Percentiles rank a stretch among this genome's conserved stretches.
Conservation (phyloP, 139 green algal species). For the Pleodorina starrii region DNA sequence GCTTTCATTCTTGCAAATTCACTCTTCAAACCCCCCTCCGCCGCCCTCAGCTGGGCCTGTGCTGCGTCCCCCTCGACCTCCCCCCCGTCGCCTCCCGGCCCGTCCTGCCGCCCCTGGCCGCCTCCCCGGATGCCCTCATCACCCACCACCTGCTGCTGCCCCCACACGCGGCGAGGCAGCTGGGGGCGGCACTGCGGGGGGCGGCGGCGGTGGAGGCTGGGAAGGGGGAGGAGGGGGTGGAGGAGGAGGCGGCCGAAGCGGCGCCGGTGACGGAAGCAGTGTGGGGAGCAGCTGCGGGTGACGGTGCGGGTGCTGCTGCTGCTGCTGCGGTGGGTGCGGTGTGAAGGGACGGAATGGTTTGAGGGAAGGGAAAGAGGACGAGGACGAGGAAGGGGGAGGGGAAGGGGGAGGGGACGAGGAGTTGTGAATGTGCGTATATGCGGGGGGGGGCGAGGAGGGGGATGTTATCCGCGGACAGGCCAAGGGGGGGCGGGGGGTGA, state of each 20-base stretch:
- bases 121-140: conserved; percentile 76
- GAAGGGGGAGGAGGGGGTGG: background rate
- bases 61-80: conserved; percentile 58
- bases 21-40: background rate
- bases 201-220: background rate
- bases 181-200: background rate
- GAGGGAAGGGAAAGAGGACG: no score
- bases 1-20: background rate
- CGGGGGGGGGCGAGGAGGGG: no score
- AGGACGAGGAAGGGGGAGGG: no score
- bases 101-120: conserved; percentile 71
- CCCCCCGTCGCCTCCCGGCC: background rate
- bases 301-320: background rate
- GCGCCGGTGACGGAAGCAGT: background rate
- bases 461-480: no score
- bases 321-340: background rate
- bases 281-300: background rate
- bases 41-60: conserved; percentile 62
- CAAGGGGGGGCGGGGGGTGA: no score
- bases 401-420: no score
- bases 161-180: background rate
- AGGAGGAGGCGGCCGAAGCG: background rate
- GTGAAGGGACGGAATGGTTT: no score
- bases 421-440: no score
- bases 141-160: conserved; percentile 20